Percentiles rank a stretch among this genome's conserved stretches.
These are phyloP conservation scores for Mycena venus DNA, from an alignment of 768 basidiomycete species.

Conservation along the genomic window DNA sequence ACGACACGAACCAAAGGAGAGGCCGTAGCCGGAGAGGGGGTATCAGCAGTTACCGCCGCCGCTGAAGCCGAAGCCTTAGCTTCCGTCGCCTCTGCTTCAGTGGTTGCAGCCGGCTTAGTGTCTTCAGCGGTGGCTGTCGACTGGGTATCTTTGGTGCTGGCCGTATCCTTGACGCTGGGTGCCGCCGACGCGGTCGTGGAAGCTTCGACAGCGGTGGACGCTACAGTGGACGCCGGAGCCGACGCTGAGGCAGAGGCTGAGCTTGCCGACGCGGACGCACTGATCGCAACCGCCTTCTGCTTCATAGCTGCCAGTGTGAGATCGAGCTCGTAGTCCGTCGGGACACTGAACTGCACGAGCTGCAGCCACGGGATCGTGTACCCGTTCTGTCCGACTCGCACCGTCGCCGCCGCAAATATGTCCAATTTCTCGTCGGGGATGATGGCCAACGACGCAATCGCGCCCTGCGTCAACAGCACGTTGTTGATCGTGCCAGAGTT, in stretches of 20 bases:
- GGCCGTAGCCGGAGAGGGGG: neutral
- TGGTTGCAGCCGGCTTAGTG: neutral
- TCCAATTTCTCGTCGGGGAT: slow-evolving; percentile 69
- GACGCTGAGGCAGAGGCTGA: slow-evolving; percentile 19
- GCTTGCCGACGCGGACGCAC: slow-evolving; percentile 15
- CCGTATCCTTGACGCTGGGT: neutral
- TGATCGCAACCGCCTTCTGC: slow-evolving; percentile 37
- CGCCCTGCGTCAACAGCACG: slow-evolving; percentile 72
- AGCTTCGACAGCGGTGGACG: slow-evolving; percentile 13
- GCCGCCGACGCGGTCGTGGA: slow-evolving; percentile 3
- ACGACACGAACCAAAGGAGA: slow-evolving; percentile 2
- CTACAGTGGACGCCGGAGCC: slow-evolving; percentile 10
- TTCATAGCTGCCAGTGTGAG: slow-evolving; percentile 38
- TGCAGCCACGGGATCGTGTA: slow-evolving; percentile 79
- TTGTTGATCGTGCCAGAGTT: slow-evolving; percentile 72
- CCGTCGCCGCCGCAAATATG: slow-evolving; percentile 62
- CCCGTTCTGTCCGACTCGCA: slow-evolving; percentile 63
- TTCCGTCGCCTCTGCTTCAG: neutral
- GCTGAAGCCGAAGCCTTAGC: slow-evolving; percentile 21
- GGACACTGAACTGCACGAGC: slow-evolving; percentile 64
- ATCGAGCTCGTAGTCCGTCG: slow-evolving; percentile 61
- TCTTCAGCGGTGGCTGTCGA: neutral
- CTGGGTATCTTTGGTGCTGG: slow-evolving; percentile 12
- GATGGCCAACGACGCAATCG: slow-evolving; percentile 67
- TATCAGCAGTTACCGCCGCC: neutral